These are phyloP conservation scores for Silene coronaria DNA, from an alignment of 179 eudicot genomes.

Conservation along the genomic window DNA sequence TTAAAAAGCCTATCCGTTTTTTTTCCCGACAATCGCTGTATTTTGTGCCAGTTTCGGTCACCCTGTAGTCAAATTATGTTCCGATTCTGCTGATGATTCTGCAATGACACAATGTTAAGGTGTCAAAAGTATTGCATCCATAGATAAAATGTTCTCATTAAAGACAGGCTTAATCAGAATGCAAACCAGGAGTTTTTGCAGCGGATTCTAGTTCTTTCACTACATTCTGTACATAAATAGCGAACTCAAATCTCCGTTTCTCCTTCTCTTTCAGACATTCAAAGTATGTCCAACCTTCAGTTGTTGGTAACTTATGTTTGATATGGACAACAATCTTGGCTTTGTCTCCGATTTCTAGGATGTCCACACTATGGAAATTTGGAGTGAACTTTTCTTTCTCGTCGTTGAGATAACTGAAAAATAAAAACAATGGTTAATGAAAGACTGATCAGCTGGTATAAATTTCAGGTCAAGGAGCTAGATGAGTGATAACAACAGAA, in stretches of 20 bases:
- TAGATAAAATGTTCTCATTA: background rate
- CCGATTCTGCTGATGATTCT: background rate
- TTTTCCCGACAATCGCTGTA: too few species aligned
- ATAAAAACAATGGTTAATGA: background rate
- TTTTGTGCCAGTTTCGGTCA: background rate
- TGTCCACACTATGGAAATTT: too few species aligned
- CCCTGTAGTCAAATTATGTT: background rate
- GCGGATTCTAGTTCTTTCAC: background rate
- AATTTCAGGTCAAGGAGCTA: background rate
- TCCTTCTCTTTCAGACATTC: conserved; percentile 18
- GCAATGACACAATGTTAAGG: background rate
- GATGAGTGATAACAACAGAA: background rate
- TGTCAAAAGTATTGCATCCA: background rate
- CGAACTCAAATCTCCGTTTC: conserved; percentile 12
- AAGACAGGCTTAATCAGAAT: background rate
- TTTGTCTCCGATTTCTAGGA: background rate
- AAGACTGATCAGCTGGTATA: background rate
- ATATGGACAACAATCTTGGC: conserved; percentile 9
- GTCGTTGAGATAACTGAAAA: background rate
- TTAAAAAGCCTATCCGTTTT: too few species aligned
- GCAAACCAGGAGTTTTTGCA: background rate
- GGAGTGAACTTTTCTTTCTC: background rate
- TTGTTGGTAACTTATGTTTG: background rate
- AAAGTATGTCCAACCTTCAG: background rate
- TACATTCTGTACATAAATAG: background rate